A percentile compares a stretch with the other conserved stretches of the same genome.
Conservation (phyloP, 2,329 filamentous ascomycete species). For the Beauveria sp. region DNA sequence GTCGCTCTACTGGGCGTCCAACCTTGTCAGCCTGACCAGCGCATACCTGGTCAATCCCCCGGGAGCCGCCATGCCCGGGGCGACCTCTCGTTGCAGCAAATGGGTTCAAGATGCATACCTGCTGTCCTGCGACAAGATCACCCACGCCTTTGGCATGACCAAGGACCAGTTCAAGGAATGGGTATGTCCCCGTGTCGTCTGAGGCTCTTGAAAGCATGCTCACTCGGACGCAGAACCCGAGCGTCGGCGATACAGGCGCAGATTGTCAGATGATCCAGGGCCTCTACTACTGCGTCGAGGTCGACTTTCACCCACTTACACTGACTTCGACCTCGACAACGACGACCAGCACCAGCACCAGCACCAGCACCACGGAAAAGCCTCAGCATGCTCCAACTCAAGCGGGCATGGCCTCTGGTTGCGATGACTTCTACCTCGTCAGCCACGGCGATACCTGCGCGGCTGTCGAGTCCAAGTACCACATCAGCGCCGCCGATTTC, state of each 20-base stretch:
- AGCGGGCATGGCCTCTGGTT: background rate
- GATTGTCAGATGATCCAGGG: background rate
- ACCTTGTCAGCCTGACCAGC: background rate
- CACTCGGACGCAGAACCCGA: background rate
- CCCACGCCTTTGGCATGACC: background rate
- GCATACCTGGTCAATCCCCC: background rate
- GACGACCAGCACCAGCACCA: background rate
- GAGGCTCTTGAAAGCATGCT: background rate
- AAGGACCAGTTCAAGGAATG: background rate
- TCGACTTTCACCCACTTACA: background rate
- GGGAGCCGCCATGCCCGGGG: background rate
- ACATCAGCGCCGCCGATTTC: background rate
- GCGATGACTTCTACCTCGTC: background rate
- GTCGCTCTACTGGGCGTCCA: background rate
- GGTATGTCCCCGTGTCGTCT: background rate
- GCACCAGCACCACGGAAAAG: background rate
- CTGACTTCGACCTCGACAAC: background rate
- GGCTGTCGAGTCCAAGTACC: background rate
- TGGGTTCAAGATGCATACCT: background rate
- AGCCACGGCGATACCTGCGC: background rate
- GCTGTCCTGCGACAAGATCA: background rate
- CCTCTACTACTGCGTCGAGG: constrained; percentile 1
- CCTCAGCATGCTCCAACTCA: background rate
- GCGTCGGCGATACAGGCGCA: background rate
- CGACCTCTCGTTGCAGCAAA: background rate